A percentile compares a stretch with the other conserved stretches of the same genome.
Evolutionary conservation across 306 rosid species (phyloP).

Genomic region (Crotalaria pallida): DNA sequence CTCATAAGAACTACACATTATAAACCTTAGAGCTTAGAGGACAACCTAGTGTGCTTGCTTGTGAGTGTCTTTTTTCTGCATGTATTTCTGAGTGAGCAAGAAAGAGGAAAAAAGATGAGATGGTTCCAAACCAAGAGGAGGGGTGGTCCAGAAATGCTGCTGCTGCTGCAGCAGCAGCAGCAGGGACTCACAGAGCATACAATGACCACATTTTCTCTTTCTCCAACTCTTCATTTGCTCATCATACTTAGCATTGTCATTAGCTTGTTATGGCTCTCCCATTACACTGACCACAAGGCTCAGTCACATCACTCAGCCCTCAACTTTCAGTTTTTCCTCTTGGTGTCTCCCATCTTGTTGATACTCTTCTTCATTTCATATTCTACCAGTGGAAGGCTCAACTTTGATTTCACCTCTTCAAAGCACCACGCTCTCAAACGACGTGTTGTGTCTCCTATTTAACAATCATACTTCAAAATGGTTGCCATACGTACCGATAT

Average conservation of each 20-base stretch:
- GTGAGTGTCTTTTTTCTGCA: neutral
- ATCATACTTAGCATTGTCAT: slow-evolving; percentile 66
- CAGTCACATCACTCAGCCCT: slow-evolving; percentile 25
- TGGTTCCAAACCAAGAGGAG: slow-evolving; percentile 64
- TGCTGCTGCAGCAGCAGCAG: too few relatives aligned
- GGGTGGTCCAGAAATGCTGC: slow-evolving; percentile 61
- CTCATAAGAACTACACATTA: slow-evolving; percentile 1
- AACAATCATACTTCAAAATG: too few relatives aligned
- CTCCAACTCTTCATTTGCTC: slow-evolving; percentile 61
- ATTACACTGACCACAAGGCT: slow-evolving; percentile 31
- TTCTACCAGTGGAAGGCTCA: slow-evolving; percentile 32
- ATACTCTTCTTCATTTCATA: slow-evolving; percentile 40
- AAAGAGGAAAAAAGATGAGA: slow-evolving; percentile 38
- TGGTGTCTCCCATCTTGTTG: slow-evolving; percentile 39
- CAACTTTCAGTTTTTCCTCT: slow-evolving; percentile 42
- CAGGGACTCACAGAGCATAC: slow-evolving; percentile 47
- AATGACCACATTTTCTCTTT: slow-evolving; percentile 45
- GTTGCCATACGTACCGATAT: too few relatives aligned
- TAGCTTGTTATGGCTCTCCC: slow-evolving; percentile 64
- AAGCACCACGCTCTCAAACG: neutral
- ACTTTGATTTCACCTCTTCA: slow-evolving; percentile 18
- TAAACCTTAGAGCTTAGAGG: neutral
- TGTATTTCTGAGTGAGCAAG: neutral
- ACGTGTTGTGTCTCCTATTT: slow-evolving; percentile 1
- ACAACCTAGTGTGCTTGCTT: neutral